Evolutionary conservation across 2,329 filamentous ascomycete species (phyloP).

Genomic region (Xylariomycetidae sp.): DNA sequence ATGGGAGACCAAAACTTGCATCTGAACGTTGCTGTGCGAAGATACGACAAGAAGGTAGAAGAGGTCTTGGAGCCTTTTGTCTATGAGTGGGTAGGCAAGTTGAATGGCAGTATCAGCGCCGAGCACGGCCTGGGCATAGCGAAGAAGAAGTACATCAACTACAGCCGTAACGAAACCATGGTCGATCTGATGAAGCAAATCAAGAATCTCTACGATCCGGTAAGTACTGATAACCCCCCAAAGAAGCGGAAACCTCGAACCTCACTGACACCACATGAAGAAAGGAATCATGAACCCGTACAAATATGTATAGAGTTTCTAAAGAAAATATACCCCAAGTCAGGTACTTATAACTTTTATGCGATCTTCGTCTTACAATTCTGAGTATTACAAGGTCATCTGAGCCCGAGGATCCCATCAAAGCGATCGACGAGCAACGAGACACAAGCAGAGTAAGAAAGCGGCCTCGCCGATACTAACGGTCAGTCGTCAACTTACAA

Average conservation of each 20-base stretch:
- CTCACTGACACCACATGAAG: conserved; percentile 38
- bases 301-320: conserved; percentile 76
- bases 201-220: conserved; percentile 90
- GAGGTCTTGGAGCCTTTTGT: conserved; percentile 87
- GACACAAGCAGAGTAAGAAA: no score
- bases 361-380: no score
- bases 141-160: conserved; percentile 93
- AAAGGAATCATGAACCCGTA: conserved; percentile 99
- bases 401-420: no score
- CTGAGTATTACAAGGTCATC: no score
- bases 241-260: not conserved
- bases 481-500: no score
- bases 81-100: conserved; percentile 90
- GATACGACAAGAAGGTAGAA: conserved; percentile 85
- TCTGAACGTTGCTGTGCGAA: conserved; percentile 76
- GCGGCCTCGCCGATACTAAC: no score
- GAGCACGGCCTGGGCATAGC: conserved; percentile 92
- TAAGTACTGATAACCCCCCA: conserved; percentile 43
- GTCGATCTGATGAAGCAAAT: conserved; percentile 90
- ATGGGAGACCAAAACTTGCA: conserved; percentile 98
- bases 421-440: no score
- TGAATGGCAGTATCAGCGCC: conserved; percentile 89
- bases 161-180: conserved; percentile 84
- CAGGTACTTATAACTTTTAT: no score
- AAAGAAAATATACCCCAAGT: no score